Base-by-base conservation (phyloP, 2,329 filamentous ascomycete species). In the Ceratocystis albifundus region DNA sequence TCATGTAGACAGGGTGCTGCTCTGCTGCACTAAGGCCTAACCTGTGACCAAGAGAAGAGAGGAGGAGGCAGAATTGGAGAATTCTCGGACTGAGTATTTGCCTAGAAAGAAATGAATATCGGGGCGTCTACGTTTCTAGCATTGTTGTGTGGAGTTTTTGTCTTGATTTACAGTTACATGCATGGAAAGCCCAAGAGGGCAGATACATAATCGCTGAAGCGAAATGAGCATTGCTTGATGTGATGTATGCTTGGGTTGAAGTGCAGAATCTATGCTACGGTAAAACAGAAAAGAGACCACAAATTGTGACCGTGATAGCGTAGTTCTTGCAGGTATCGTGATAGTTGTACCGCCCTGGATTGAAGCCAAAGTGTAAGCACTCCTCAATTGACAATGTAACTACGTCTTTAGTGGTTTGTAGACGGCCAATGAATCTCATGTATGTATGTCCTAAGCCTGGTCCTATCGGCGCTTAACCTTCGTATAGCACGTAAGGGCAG, bases 21-120 rank as follows among this genome's bases (percentile, higher is more conserved):
- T 59, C 10, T 41, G 28, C 55, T 59, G 55, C 55, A 59, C 55
- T 4, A 17, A 59, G 55, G 55, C 55, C 55, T 25, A 59, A 53
- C 48, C 0, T 53, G 48, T 25, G 22, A 3, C n/a, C 10, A n/a
- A 25, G 48, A 20, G 12, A 41, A 41, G 36, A 41, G 36, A 41
- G 10, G 36, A 41, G 36, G 36, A 41, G 36, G 48, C n/a, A 53
- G 8, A 53, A 25, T 53, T 53, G 48, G n/a, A 20, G n/a, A n/a
- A 53, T 53, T 50, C 6, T 7, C 8, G 15, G 22, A 6, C 17
- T n/a, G 48, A 12, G 8, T 53, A 25, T 20, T 1, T 10, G 48
- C 22, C 10, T 12, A n/a, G 48, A 20, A 25, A n/a, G 2, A 53
- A 25, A 17, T n/a, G 1, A 10, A 6, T 8, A 4, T 53, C 3